Evolutionary conservation across 2,329 filamentous ascomycete genomes (phyloP).

Genomic region (Scedosporium apiospermum): DNA sequence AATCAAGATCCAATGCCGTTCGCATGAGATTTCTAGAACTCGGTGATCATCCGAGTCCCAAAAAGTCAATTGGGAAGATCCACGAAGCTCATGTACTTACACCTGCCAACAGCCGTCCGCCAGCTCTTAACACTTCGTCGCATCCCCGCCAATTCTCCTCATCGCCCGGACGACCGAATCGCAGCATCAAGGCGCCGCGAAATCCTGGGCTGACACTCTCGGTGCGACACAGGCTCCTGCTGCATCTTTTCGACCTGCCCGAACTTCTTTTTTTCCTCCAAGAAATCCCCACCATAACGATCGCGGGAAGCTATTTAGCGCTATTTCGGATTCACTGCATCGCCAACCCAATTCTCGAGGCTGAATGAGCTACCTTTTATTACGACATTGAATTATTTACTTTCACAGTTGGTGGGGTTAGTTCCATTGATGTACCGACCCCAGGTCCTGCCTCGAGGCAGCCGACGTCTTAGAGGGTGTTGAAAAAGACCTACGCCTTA

Average conservation of each 20-base stretch:
- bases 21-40: no score
- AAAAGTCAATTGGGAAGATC: no score
- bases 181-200: neutral
- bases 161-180: neutral
- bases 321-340: no score
- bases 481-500: no score
- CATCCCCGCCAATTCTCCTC: neutral
- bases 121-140: neutral
- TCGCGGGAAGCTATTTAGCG: neutral
- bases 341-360: no score
- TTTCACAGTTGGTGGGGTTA: neutral
- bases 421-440: neutral
- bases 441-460: neutral
- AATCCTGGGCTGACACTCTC: neutral
- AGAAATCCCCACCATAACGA: neutral
- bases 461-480: neutral
- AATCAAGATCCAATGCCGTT: no score
- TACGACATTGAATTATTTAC: neutral
- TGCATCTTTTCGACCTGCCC: neutral
- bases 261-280: neutral
- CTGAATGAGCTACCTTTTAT: neutral
- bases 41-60: no score
- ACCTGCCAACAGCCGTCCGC: neutral
- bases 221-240: neutral
- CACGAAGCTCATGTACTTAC: no score